phyloP scores from a whole-genome alignment of 2,329 filamentous ascomycete species.

The Fusarium equiseti region DNA sequence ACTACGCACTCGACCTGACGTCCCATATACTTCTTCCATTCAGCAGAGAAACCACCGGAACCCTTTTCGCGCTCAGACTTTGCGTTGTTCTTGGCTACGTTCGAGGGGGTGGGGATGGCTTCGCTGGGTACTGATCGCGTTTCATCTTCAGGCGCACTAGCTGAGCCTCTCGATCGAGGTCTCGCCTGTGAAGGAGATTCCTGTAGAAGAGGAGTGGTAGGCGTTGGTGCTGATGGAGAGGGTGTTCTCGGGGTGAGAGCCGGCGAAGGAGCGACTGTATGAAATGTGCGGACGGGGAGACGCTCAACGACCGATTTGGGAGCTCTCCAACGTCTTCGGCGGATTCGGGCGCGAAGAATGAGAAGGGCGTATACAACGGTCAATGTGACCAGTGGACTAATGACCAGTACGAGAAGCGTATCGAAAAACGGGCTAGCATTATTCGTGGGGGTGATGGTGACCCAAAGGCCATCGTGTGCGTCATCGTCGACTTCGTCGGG shows the following conservation, averaged over 20 bases:
- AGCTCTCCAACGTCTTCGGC: conserved; percentile 92
- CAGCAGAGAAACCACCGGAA: conserved; percentile 55
- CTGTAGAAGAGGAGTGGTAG: conserved; percentile 84
- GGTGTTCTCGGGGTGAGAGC: conserved; percentile 66
- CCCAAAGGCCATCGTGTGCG: conserved; percentile 82
- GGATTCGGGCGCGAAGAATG: conserved; percentile 87
- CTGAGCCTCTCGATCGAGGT: conserved; percentile 74
- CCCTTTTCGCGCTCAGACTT: conserved; percentile 63
- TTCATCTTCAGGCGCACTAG: conserved; percentile 67
- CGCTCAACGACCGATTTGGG: conserved; percentile 96
- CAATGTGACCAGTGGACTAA: conserved; percentile 91
- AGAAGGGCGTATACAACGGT: conserved; percentile 93
- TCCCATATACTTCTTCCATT: conserved; percentile 76
- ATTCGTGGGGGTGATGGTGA: conserved; percentile 92
- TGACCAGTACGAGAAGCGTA: conserved; percentile 93
- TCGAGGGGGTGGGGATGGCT: conserved; percentile 54
- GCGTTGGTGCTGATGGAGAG: conserved; percentile 74
- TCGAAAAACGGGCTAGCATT: conserved; percentile 95
- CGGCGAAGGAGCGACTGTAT: conserved; percentile 78
- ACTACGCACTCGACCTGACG: conserved; percentile 91
- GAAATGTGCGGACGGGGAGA: conserved; percentile 94
- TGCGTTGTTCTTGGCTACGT: conserved; percentile 50
- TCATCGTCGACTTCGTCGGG: conserved; percentile 46
- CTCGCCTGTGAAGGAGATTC: conserved; percentile 64
- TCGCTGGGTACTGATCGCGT: conserved; percentile 60